A percentile compares a stretch with the other conserved stretches of the same genome.
Evolutionary conservation across 805 yeast genomes (phyloP).

Genomic region (Candida wancherniae): DNA sequence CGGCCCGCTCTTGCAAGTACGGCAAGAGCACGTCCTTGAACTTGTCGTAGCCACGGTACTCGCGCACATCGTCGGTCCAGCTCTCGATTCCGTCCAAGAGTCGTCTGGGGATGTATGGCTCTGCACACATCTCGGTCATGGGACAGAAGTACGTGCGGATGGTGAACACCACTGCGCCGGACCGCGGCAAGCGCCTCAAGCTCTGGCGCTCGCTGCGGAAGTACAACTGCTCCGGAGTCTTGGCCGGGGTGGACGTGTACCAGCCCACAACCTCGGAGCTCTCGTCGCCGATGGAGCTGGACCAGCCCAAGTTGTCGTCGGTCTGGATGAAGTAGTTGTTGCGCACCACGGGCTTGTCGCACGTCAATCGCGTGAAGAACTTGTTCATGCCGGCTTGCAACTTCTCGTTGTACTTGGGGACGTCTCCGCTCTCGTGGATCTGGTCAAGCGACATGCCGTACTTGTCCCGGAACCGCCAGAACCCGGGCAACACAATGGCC

Average conservation of each 20-base stretch:
- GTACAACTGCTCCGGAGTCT: slow-evolving; percentile 41
- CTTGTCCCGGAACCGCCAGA: slow-evolving; percentile 65
- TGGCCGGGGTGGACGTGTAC: slow-evolving; percentile 55
- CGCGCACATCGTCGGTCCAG: slow-evolving; percentile 58
- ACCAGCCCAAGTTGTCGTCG: slow-evolving; percentile 61
- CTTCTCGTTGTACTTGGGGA: slow-evolving; percentile 58
- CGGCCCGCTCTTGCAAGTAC: slow-evolving; percentile 45
- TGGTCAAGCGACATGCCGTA: slow-evolving; percentile 48
- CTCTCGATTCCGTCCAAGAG: slow-evolving; percentile 53
- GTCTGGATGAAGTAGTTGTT: slow-evolving; percentile 65
- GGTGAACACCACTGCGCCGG: slow-evolving; percentile 57
- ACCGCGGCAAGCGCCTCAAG: slow-evolving; percentile 53
- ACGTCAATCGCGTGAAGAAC: slow-evolving; percentile 52
- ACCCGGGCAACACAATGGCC: slow-evolving; percentile 60
- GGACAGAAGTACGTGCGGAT: slow-evolving; percentile 62
- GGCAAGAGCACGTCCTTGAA: slow-evolving; percentile 52
- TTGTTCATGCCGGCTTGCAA: slow-evolving; percentile 62
- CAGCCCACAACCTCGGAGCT: slow-evolving; percentile 49
- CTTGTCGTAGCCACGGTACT: slow-evolving; percentile 54
- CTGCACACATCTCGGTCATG: slow-evolving; percentile 47
- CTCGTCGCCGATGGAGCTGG: slow-evolving; percentile 58
- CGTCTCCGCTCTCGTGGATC: slow-evolving; percentile 65
- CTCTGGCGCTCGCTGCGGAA: slow-evolving; percentile 65
- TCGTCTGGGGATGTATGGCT: slow-evolving; percentile 59
- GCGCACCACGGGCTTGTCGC: slow-evolving; percentile 61